Percentiles rank a stretch among this genome's conserved stretches.
Conservation (phyloP, 176 grass and related monocot genomes). For the Areca catechu region DNA sequence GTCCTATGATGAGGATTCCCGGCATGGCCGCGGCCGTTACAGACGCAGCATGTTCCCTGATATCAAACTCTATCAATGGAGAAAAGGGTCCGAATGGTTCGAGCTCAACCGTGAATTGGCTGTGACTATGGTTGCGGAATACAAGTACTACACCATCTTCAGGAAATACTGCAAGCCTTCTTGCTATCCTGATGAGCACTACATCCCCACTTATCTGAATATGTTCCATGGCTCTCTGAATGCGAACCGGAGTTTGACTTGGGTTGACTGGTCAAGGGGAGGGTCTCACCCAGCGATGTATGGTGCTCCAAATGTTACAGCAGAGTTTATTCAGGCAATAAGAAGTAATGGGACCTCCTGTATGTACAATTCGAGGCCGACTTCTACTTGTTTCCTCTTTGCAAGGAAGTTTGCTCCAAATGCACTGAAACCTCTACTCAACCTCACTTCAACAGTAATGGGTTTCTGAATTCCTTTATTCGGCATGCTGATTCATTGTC, state of each 20-base stretch:
- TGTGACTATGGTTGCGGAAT: neutral
- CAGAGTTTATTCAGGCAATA: slow-evolving; percentile 1
- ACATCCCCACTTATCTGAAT: slow-evolving; percentile 11
- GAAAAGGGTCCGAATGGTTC: slow-evolving; percentile 18
- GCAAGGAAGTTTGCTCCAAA: slow-evolving; percentile 18
- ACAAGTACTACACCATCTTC: slow-evolving; percentile 14
- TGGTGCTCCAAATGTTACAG: slow-evolving; percentile 4
- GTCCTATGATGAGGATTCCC: slow-evolving; percentile 4
- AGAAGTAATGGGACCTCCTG: slow-evolving; percentile 6
- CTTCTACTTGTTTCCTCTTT: slow-evolving; percentile 11
- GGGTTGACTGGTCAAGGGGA: slow-evolving; percentile 18
- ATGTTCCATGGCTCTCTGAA: slow-evolving; percentile 11
- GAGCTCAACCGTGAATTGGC: slow-evolving; percentile 16
- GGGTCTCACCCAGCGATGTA: slow-evolving; percentile 9
- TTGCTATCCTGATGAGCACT: slow-evolving; percentile 19
- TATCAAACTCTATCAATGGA: slow-evolving; percentile 7
- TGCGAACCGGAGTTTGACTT: neutral
- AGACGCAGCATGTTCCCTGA: slow-evolving; percentile 1
- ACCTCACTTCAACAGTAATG: slow-evolving; percentile 1
- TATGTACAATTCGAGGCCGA: slow-evolving; percentile 1
- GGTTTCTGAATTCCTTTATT: slow-evolving; percentile 2
- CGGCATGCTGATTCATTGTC: no score
- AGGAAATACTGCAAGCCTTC: slow-evolving; percentile 7
- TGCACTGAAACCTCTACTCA: slow-evolving; percentile 10
- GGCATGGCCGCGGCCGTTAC: slow-evolving; percentile 1